Evolutionary conservation across 2,329 filamentous ascomycete genomes (phyloP).

Genomic region (Epichloe sibirici): DNA sequence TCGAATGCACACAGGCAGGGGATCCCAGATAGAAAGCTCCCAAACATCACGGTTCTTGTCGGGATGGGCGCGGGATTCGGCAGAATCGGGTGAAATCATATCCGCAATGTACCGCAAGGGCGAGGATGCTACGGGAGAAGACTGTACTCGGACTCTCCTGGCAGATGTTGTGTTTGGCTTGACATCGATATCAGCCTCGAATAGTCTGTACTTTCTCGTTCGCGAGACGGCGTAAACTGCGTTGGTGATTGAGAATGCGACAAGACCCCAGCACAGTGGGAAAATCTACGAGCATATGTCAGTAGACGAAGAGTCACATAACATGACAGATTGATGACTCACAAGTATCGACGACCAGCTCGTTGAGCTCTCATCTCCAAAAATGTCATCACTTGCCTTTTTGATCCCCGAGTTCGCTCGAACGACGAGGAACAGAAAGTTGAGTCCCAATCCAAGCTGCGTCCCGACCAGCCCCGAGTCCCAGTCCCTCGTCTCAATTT

Average conservation of each 20-base stretch:
- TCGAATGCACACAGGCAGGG: constrained; percentile 67
- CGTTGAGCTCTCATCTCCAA: constrained; percentile 55
- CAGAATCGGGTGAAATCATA: constrained; percentile 54
- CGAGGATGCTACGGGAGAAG: constrained; percentile 64
- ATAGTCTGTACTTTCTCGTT: constrained; percentile 79
- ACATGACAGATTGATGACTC: constrained; percentile 16
- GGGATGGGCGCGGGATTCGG: constrained; percentile 75
- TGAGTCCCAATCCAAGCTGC: constrained; percentile 63
- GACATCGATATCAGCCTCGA: constrained; percentile 72
- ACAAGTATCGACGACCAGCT: constrained; percentile 52
- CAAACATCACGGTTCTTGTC: constrained; percentile 78
- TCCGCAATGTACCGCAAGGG: constrained; percentile 64
- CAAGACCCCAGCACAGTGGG: constrained; percentile 58
- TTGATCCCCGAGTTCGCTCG: constrained; percentile 57
- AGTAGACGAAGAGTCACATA: neutral
- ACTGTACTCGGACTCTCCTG: constrained; percentile 77
- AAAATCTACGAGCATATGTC: constrained; percentile 34
- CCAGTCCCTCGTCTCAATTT: constrained; percentile 84
- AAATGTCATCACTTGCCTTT: constrained; percentile 64
- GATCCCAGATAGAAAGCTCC: constrained; percentile 92
- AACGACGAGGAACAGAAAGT: constrained; percentile 70
- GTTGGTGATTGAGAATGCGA: constrained; percentile 58
- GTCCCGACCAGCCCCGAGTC: constrained; percentile 69
- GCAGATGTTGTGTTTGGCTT: constrained; percentile 72
- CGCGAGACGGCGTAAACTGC: constrained; percentile 71